Base-by-base conservation (phyloP, 805 yeast species). In the Danielozyma ontarioensis region DNA sequence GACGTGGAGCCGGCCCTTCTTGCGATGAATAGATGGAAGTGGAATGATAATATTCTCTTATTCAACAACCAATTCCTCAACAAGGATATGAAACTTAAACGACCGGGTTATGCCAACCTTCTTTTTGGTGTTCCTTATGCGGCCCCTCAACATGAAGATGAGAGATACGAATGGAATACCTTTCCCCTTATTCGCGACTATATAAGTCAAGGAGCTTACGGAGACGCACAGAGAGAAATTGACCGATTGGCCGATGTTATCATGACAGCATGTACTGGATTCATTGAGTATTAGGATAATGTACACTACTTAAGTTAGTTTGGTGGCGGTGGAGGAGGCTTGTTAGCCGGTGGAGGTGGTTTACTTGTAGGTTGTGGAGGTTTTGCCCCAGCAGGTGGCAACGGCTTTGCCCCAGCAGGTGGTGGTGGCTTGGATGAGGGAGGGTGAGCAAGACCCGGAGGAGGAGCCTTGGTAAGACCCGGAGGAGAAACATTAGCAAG, bases 171-270 rank as follows among this genome's bases (percentile, higher is more conserved):
- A 25, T 73, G 82, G 72, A 77, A 79, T 57, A 69, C 83, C 2
- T 87, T 83, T 51, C 96, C 97, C 0, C 72, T 74, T 4, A 70
- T 88, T 2, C 69, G 94, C 40, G 95, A 88, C 50, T 78, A 76
- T 0, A 51, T 85, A 10, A 64, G 62, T 27, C 53, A 52, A 2
- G 62, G 64, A 0, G 72, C 78, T 38, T 72, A 75, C 66, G 59
- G 48, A 0, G 53, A 47, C 22, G 88, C 85, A 0, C 83, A 79
- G 39, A 42, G 52, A 2, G 78, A 79, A 41, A 53, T 82, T 6
- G 59, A 71, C 27, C 42, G 50, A 3, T 57, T 77, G 12, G 66
- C 74, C 1, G 41, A 28, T 13, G 12, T 51, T 17, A 41, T 61
- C n/a, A 35, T 34, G 8, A 21, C 29, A 10, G 50, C 58, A 8